Evolutionary conservation across 2,329 filamentous ascomycete genomes (phyloP).

Genomic region (Akanthomyces muscarius): DNA sequence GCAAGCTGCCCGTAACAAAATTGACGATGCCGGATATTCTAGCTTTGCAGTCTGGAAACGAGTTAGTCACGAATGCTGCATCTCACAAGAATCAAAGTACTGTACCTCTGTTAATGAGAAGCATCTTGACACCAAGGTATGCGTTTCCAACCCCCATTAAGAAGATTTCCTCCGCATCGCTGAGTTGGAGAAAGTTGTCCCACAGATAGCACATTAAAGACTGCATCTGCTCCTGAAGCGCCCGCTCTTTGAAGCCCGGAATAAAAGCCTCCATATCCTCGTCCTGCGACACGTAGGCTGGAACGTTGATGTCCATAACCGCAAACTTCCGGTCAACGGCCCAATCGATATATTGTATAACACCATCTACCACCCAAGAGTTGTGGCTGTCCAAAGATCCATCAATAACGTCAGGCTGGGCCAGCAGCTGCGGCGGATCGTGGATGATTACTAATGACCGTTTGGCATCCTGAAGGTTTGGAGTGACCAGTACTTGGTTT

Average conservation of each 20-base stretch:
- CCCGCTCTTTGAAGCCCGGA: conserved; percentile 41
- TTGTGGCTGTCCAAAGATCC: conserved; percentile 78
- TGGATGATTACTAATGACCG: conserved; percentile 84
- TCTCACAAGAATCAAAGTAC: not conserved
- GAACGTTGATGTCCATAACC: conserved; percentile 89
- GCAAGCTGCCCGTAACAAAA: conserved; percentile 74
- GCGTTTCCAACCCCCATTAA: conserved; percentile 88
- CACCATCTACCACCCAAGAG: conserved; percentile 80
- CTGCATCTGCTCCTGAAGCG: conserved; percentile 57
- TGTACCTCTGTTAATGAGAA: conserved; percentile 70
- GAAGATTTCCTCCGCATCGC: conserved; percentile 69
- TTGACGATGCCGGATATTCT: conserved; percentile 70
- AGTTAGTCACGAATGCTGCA: conserved; percentile 19
- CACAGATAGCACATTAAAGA: conserved; percentile 83
- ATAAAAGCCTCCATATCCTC: conserved; percentile 50
- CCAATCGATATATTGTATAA: conserved; percentile 81
- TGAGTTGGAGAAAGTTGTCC: conserved; percentile 92
- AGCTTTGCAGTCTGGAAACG: conserved; percentile 54
- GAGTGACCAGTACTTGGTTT: conserved; percentile 80
- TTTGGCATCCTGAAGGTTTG: conserved; percentile 59
- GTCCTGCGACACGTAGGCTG: conserved; percentile 65
- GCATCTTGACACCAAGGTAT: conserved; percentile 75
- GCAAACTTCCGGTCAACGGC: conserved; percentile 71
- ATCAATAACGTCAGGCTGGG: conserved; percentile 63
- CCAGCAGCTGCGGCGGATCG: conserved; percentile 74